Conservation (phyloP, 1,284 basidiomycete species). For the Leccinum pachyderme region DNA sequence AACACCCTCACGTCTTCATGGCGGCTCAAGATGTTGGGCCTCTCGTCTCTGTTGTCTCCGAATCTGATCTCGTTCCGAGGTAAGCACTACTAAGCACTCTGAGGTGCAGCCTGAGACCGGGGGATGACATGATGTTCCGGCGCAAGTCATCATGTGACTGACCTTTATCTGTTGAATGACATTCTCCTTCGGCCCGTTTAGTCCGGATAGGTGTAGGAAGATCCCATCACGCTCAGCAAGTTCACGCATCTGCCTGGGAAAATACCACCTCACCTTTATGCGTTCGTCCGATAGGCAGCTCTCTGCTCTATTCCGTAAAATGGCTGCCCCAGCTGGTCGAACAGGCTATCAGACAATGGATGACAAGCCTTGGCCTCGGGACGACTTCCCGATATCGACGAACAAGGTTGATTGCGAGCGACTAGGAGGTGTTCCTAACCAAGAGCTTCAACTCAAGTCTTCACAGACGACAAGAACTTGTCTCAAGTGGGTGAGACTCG, state of each 20-base stretch:
- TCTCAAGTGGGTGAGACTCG: background rate
- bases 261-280: conserved; percentile 2
- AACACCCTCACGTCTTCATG: no score
- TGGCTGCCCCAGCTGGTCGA: background rate
- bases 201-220: background rate
- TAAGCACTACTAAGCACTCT: no score
- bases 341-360: background rate
- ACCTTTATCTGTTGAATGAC: no score
- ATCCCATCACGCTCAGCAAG: background rate
- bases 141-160: no score
- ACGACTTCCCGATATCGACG: background rate
- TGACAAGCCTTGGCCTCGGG: background rate
- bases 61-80: no score
- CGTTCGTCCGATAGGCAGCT: conserved; percentile 6
- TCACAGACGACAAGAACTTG: background rate
- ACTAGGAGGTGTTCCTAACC: background rate
- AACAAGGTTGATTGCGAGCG: background rate
- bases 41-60: no score
- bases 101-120: no score
- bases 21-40: no score
- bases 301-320: background rate
- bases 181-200: background rate
- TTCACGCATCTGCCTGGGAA: background rate
- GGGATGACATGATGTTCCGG: no score
- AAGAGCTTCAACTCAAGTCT: background rate